Conservation (phyloP, 1,284 basidiomycete genomes). For the Ceratobasidium sp. region DNA sequence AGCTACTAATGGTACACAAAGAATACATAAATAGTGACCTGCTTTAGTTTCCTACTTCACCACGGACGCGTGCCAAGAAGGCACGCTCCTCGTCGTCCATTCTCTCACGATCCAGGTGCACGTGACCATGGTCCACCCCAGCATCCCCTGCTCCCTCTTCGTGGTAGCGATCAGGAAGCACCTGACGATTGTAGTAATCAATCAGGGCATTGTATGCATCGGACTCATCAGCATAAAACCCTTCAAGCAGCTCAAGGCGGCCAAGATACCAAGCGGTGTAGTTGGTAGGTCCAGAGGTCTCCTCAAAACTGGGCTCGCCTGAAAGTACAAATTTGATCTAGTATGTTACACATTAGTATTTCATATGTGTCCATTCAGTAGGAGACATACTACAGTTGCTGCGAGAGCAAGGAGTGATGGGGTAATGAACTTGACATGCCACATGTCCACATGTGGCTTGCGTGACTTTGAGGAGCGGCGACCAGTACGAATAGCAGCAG, state of each 20-base stretch:
- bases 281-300: background rate
- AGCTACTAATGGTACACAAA: too few relatives aligned
- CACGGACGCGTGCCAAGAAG: background rate
- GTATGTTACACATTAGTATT: background rate
- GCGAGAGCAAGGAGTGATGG: background rate
- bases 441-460: background rate
- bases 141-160: background rate
- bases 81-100: background rate
- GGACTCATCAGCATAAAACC: background rate
- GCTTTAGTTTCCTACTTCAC: too few relatives aligned
- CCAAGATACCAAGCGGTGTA: background rate
- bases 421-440: background rate
- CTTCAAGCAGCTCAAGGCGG: background rate
- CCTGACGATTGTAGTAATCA: background rate
- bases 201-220: background rate
- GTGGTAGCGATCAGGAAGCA: background rate
- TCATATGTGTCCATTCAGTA: background rate
- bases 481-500: background rate
- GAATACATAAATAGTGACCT: too few relatives aligned
- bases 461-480: background rate
- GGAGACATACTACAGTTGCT: background rate
- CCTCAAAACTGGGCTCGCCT: background rate
- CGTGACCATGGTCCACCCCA: background rate
- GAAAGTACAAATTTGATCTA: constrained; percentile 5
- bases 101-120: background rate